Conservation (phyloP, 139 green algal genomes). For the Coelastrella sp. region DNA sequence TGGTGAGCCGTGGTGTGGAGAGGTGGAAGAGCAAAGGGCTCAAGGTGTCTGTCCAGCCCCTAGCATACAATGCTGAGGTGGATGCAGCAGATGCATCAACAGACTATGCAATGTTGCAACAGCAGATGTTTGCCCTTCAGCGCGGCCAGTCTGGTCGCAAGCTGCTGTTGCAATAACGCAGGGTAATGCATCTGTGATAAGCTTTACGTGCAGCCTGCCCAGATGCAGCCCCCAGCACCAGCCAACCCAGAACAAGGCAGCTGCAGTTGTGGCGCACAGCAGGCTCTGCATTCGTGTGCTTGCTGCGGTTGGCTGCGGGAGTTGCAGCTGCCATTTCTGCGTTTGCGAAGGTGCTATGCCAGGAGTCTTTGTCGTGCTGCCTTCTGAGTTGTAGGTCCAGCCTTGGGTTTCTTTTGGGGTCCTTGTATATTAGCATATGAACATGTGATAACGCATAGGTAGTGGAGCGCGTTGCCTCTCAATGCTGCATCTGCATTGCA, state of each 20-base stretch:
- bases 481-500: conserved; percentile 3
- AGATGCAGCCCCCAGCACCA: too few relatives aligned
- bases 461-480: conserved; percentile 4
- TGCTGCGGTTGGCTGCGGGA: too few relatives aligned
- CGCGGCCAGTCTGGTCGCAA: conserved; percentile 26
- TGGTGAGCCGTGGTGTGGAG: conserved; percentile 5
- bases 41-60: conserved; percentile 32
- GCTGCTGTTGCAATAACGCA: conserved; percentile 32
- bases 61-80: conserved; percentile 37
- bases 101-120: conserved; percentile 10
- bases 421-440: conserved; percentile 1
- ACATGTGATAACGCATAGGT: neutral
- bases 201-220: too few relatives aligned
- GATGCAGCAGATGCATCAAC: conserved; percentile 25
- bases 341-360: too few relatives aligned
- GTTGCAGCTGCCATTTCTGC: too few relatives aligned
- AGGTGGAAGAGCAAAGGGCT: conserved; percentile 35
- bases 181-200: neutral
- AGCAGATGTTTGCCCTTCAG: conserved; percentile 36
- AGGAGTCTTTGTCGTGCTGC: neutral
- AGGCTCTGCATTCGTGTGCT: neutral
- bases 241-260: too few relatives aligned
- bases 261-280: neutral
- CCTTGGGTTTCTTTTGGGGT: neutral
- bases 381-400: neutral